Percentiles rank a stretch among this genome's conserved stretches.
phyloP scores from a whole-genome alignment of 2,329 filamentous ascomycete genomes.

The Penicillium sp. region DNA sequence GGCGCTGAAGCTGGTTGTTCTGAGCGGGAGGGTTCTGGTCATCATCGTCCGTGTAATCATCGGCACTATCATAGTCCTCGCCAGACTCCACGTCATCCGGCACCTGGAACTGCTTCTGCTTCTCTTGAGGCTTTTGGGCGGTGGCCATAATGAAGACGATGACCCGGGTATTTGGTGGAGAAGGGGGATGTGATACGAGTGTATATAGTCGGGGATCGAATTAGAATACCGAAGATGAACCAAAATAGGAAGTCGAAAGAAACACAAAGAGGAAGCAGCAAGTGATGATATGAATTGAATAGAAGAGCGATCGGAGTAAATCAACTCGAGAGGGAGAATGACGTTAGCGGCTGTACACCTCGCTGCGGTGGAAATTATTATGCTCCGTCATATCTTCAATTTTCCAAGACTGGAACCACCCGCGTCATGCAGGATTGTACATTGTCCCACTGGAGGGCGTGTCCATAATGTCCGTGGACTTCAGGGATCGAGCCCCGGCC shows the following conservation, averaged over 20 bases:
- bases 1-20: constrained; percentile 19
- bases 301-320: not conserved
- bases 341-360: constrained; percentile 22
- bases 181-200: not conserved
- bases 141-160: constrained; percentile 26
- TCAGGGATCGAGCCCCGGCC: not conserved
- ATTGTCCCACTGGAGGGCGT: constrained; percentile 10
- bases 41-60: constrained; percentile 31
- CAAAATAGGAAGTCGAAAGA: not conserved
- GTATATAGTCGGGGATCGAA: not conserved
- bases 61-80: constrained; percentile 32
- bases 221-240: not conserved
- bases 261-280: constrained; percentile 3
- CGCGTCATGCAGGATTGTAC: constrained; percentile 12
- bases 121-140: constrained; percentile 29
- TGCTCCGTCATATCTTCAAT: not conserved
- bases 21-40: constrained; percentile 12
- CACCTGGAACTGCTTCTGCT: constrained; percentile 26
- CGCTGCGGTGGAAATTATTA: not conserved
- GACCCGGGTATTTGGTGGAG: not conserved
- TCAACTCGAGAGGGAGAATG: constrained; percentile 11
- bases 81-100: constrained; percentile 27
- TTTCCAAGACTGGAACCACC: constrained; percentile 1
- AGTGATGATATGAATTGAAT: constrained; percentile 15
- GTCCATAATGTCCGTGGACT: not conserved